Conservation (phyloP, 106 monocot genomes). For the Alisma plantagoaquatica region DNA sequence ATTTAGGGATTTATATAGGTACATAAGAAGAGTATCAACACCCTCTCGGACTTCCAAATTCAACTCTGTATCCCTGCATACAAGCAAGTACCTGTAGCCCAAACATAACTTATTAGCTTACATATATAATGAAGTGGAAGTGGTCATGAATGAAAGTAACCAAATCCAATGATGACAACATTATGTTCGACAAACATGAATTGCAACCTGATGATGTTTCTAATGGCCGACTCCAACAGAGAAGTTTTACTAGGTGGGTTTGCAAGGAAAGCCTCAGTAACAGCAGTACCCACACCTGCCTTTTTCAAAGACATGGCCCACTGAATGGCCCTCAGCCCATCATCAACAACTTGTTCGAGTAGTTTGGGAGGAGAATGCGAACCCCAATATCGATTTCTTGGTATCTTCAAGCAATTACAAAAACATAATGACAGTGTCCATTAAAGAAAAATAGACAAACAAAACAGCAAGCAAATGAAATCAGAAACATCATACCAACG, state of each 20-base stretch:
- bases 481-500: conserved; percentile 42
- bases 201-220: conserved; percentile 61
- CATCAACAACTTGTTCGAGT: conserved; percentile 88
- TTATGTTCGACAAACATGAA: neutral
- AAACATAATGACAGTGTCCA: neutral
- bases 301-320: conserved; percentile 68
- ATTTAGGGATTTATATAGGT: conserved; percentile 92
- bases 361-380: conserved; percentile 93
- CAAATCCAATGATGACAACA: conserved; percentile 1
- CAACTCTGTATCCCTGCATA: conserved; percentile 56
- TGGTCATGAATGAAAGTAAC: too few relatives aligned
- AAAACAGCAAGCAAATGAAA: neutral
- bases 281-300: conserved; percentile 75
- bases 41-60: conserved; percentile 55
- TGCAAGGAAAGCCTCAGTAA: conserved; percentile 73
- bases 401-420: conserved; percentile 32
- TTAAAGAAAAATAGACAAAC: neutral
- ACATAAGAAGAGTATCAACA: conserved; percentile 96
- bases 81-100: conserved; percentile 51
- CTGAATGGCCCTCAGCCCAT: conserved; percentile 66
- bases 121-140: neutral
- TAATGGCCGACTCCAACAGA: conserved; percentile 67
- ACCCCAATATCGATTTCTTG: conserved; percentile 94
- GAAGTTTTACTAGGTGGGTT: conserved; percentile 79
- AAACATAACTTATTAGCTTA: neutral